Percentiles rank a stretch among this genome's conserved stretches.
Evolutionary conservation across 257 asterid species (phyloP).

Genomic region (Plantago major): DNA sequence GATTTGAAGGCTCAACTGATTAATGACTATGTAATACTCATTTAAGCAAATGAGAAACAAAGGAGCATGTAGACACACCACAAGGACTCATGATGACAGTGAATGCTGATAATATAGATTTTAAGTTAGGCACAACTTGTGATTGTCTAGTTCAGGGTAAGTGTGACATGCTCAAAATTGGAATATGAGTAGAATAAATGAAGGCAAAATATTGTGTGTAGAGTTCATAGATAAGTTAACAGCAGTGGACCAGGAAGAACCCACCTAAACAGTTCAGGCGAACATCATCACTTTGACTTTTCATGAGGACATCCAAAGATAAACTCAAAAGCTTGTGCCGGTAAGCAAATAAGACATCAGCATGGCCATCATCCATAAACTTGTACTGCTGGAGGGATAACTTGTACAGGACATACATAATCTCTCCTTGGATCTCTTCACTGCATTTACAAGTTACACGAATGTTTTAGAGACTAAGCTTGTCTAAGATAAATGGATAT

Average conservation of each 20-base stretch:
- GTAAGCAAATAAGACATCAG: slow-evolving; percentile 41
- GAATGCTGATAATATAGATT: too few relatives aligned
- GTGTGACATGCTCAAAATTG: too few relatives aligned
- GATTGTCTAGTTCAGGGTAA: too few relatives aligned
- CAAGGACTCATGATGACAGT: too few relatives aligned
- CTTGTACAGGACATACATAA: slow-evolving; percentile 71
- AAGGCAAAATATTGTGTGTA: not conserved
- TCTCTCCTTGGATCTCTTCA: slow-evolving; percentile 91
- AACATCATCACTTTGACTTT: slow-evolving; percentile 83
- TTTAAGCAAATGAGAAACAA: too few relatives aligned
- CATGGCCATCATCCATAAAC: slow-evolving; percentile 37
- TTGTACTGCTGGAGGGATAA: slow-evolving; percentile 46
- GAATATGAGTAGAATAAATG: not conserved
- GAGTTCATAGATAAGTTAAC: slow-evolving; percentile 7
- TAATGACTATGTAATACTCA: too few relatives aligned
- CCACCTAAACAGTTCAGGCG: slow-evolving; percentile 83
- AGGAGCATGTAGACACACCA: too few relatives aligned
- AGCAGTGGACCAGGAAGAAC: slow-evolving; percentile 21
- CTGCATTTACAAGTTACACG: slow-evolving; percentile 36
- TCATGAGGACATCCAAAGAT: slow-evolving; percentile 73
- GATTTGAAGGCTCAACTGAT: slow-evolving; percentile 1
- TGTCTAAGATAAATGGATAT: slow-evolving; percentile 16
- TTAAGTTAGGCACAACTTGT: too few relatives aligned
- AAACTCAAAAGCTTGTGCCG: slow-evolving; percentile 61
- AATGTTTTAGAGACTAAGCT: slow-evolving; percentile 11